Base-by-base conservation (phyloP, 495 filamentous ascomycete species). In the Pyrenula aspistea region DNA sequence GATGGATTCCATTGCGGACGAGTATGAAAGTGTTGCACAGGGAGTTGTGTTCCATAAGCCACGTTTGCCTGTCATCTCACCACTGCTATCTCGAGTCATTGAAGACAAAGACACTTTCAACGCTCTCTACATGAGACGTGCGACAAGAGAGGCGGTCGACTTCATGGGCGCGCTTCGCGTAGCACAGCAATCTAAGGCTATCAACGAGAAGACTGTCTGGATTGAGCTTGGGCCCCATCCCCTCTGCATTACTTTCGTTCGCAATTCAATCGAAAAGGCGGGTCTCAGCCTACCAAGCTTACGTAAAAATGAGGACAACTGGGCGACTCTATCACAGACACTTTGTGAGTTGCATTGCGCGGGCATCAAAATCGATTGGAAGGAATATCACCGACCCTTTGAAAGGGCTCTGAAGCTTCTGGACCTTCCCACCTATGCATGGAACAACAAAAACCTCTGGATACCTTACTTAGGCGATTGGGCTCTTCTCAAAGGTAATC, bases 331-430 rank as follows among this genome's bases (percentile, higher is more conserved):
- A 2, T 70, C 77, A 0, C 58, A 62, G 4, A 79, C 69, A 20
- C 61, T 89, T 1, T 66, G 70, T 48, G 67, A 72, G 1, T 67
- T 90, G n/a, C 77, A 89, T 62, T 63, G 62, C 2, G 71, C 67
- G 3, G 85, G 88, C 12, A 59, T 84, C 11, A 71, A 77, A 15
- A 62, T 89, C 51, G 65, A 80, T 62, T 92, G 85, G 83, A 77
- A 77, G 56, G 86, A 86, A 62, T 87, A 79, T 60, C 82, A 84
- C 68, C 67, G 73, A 3, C 79, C 82, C 58, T 87, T 84, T 61
- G 62, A 67, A 22, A 57, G 65, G 2, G 74, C 70, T 12, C 74
- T 78, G 2, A 66, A 72, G 10, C 69, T 88, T 12, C 62, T 91
- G 0, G 65, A 80, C n/a, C 76, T 91, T 1, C 87, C 87, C 2